Evolutionary conservation across 306 rosid genomes (phyloP).

Genomic region (Quercus mongolica): DNA sequence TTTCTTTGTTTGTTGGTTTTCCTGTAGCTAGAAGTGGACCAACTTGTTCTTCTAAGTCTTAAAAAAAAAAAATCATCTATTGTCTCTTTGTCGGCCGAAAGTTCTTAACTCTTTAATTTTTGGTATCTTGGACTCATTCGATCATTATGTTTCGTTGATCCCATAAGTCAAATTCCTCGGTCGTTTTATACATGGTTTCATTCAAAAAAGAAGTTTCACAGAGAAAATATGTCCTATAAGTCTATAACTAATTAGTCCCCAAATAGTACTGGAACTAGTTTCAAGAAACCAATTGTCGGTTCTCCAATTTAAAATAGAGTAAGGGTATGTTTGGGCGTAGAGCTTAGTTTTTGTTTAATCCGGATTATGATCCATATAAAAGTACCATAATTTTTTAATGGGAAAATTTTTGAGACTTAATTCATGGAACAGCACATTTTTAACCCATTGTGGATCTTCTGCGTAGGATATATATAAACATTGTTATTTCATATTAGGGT

Average conservation of each 20-base stretch:
- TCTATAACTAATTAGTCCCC: neutral
- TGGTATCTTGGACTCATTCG: neutral
- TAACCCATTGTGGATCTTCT: too few species aligned
- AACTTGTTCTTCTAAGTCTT: neutral
- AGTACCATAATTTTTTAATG: too few species aligned
- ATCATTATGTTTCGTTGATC: neutral
- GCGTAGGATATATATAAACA: too few species aligned
- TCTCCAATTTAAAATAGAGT: too few species aligned
- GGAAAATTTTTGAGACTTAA: too few species aligned
- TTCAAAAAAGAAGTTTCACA: neutral
- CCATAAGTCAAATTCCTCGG: neutral
- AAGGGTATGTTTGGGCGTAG: too few species aligned
- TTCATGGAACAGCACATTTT: too few species aligned
- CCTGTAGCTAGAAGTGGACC: neutral
- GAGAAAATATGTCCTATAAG: neutral
- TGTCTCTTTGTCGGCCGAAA: slow-evolving; percentile 44
- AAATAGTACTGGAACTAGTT: neutral
- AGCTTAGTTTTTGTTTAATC: too few species aligned
- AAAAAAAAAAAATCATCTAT: slow-evolving; percentile 20
- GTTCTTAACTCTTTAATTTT: neutral
- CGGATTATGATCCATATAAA: too few species aligned
- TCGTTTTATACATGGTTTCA: neutral
- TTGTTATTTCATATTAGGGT: too few species aligned
- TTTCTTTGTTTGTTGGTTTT: neutral
- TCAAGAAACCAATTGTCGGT: neutral